Percentiles rank a stretch among this genome's conserved stretches.
These are phyloP conservation scores for Blepharisma undulans DNA, from an alignment of 169 alveolate genomes.

Conservation along the genomic window DNA sequence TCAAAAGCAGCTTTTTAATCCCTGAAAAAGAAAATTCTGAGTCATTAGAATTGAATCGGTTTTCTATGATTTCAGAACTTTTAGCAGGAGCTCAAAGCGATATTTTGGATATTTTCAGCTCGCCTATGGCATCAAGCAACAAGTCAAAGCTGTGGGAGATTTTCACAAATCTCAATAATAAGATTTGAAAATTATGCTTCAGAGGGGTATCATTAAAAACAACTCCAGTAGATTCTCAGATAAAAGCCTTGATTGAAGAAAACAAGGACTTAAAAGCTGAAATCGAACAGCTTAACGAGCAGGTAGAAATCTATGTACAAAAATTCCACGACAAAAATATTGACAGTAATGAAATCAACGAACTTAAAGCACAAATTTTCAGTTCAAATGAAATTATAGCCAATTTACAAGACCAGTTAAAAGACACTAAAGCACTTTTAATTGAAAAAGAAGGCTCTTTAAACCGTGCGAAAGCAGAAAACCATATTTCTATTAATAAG, in stretches of 20 bases:
- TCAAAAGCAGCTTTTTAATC: background rate
- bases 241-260: slow-evolving; percentile 1
- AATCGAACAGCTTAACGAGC: background rate
- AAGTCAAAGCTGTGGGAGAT: slow-evolving; percentile 6
- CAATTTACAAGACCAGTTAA: background rate
- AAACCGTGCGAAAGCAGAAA: background rate
- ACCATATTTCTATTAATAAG: background rate
- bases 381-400: background rate
- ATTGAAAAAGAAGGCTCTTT: background rate
- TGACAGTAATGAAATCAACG: background rate
- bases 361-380: background rate
- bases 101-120: background rate
- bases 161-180: background rate
- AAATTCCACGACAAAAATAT: background rate
- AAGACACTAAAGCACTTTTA: background rate
- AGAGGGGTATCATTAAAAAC: background rate
- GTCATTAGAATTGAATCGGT: background rate
- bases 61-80: background rate
- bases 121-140: background rate
- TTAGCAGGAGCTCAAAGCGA: background rate
- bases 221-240: background rate
- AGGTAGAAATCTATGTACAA: background rate
- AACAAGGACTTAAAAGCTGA: background rate
- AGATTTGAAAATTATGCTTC: background rate
- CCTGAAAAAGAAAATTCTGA: background rate